Percentiles rank a stretch among this genome's conserved stretches.
phyloP scores from a whole-genome alignment of 768 basidiomycete species.

The Cubamyces sp. region DNA sequence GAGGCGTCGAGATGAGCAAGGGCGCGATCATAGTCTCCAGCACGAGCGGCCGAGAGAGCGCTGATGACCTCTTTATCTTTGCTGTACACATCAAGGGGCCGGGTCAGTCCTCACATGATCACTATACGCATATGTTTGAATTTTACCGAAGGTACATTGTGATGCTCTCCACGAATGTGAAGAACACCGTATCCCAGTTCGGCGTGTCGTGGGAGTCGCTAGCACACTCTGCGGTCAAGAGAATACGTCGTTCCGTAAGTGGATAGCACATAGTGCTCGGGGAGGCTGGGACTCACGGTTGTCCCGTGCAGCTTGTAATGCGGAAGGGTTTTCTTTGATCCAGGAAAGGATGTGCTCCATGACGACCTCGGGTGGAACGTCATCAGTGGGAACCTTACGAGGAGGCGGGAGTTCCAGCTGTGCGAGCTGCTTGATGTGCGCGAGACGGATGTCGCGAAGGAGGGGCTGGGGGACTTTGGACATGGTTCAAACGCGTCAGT shows the following conservation, averaged over 20 bases:
- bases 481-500: not conserved
- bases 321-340: conserved; percentile 1
- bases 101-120: too few relatives aligned
- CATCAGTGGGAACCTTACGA: not conserved
- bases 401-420: not conserved
- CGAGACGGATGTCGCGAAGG: not conserved
- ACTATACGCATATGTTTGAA: too few relatives aligned
- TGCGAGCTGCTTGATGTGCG: not conserved
- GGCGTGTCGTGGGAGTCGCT: not conserved
- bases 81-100: not conserved
- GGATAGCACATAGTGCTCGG: too few relatives aligned
- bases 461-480: not conserved
- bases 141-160: conserved; percentile 10
- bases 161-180: conserved; percentile 8
- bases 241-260: not conserved
- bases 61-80: not conserved
- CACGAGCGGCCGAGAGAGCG: conserved; percentile 6
- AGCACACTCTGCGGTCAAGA: not conserved
- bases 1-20: not conserved
- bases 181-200: conserved; percentile 13
- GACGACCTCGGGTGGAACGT: not conserved
- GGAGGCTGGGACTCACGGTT: not conserved
- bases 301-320: not conserved
- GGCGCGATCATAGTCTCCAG: not conserved
- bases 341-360: not conserved